A percentile compares a stretch with the other conserved stretches of the same genome.
These are phyloP conservation scores for Filobasidium floriforme DNA, from an alignment of 768 basidiomycete species.

Conservation along the genomic window DNA sequence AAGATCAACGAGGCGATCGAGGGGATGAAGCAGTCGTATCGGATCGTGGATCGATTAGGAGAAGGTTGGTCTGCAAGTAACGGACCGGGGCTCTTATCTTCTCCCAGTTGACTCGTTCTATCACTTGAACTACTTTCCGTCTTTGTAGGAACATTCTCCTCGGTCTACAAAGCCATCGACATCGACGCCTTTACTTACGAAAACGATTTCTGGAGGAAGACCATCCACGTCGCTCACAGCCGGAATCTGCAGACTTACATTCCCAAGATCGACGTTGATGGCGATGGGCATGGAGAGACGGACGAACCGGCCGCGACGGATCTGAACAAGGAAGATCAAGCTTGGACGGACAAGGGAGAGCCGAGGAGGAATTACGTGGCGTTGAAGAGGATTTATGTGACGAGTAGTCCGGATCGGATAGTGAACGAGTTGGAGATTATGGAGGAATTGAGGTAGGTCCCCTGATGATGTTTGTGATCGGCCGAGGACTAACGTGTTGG, in stretches of 20 bases:
- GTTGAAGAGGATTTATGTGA: slow-evolving; percentile 93
- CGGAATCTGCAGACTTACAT: background rate
- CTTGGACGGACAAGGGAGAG: background rate
- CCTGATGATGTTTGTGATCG: background rate
- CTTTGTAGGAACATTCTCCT: slow-evolving; percentile 78
- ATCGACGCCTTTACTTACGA: slow-evolving; percentile 54
- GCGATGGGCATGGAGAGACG: background rate
- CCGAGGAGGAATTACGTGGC: slow-evolving; percentile 58
- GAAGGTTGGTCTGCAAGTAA: slow-evolving; percentile 52
- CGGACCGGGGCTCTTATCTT: too few species aligned
- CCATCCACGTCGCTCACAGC: background rate
- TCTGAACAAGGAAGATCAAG: slow-evolving; percentile 7
- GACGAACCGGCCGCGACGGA: background rate
- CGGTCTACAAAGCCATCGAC: slow-evolving; percentile 97
- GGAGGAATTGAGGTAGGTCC: slow-evolving; percentile 53
- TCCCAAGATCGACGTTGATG: slow-evolving; percentile 2
- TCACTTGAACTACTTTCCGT: too few species aligned
- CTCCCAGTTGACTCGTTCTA: too few species aligned
- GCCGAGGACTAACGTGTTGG: background rate
- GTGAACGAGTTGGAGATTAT: slow-evolving; percentile 87
- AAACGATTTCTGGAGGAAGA: slow-evolving; percentile 53
- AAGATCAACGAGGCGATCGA: slow-evolving; percentile 64
- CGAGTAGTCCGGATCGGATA: slow-evolving; percentile 85
- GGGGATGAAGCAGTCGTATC: slow-evolving; percentile 60
- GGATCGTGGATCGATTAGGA: slow-evolving; percentile 78